Evolutionary conservation across 139 green algal species (phyloP).

Genomic region (Coccomyxa sp.): DNA sequence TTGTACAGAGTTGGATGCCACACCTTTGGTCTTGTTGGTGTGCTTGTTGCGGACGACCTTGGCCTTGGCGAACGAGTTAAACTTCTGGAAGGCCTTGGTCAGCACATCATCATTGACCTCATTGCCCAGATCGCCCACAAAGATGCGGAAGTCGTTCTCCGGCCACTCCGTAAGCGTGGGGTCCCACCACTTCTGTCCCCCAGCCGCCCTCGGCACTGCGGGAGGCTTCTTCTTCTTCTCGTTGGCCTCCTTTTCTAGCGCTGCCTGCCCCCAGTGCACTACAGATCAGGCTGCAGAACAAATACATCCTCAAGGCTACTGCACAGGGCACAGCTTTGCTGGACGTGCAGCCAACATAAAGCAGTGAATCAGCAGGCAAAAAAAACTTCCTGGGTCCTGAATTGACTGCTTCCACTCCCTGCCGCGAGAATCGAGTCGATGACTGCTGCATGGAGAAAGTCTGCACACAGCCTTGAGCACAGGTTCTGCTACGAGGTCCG

Average conservation of each 20-base stretch:
- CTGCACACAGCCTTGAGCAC: too few species aligned
- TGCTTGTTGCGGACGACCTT: conserved; percentile 76
- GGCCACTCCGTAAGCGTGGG: conserved; percentile 80
- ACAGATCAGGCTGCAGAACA: background rate
- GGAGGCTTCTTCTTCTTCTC: conserved; percentile 13
- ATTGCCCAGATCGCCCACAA: conserved; percentile 94
- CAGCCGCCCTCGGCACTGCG: conserved; percentile 11
- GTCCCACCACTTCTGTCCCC: conserved; percentile 50
- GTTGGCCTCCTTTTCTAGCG: conserved; percentile 7
- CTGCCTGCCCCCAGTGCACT: conserved; percentile 24
- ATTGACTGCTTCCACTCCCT: background rate
- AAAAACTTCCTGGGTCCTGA: background rate
- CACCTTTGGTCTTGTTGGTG: conserved; percentile 75
- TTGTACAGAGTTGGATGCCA: too few species aligned
- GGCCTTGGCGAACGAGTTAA: conserved; percentile 83
- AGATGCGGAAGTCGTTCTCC: conserved; percentile 92
- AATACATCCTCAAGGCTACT: background rate
- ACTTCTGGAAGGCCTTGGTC: conserved; percentile 77
- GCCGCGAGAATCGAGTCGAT: background rate
- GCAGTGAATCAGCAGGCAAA: background rate
- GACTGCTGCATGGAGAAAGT: too few species aligned
- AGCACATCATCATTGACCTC: conserved; percentile 88
- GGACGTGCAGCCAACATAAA: background rate
- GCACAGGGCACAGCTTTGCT: background rate
- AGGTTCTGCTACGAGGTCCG: too few species aligned